Evolutionary conservation across 2,329 filamentous ascomycete species (phyloP).

Genomic region (Fusarium secorum): DNA sequence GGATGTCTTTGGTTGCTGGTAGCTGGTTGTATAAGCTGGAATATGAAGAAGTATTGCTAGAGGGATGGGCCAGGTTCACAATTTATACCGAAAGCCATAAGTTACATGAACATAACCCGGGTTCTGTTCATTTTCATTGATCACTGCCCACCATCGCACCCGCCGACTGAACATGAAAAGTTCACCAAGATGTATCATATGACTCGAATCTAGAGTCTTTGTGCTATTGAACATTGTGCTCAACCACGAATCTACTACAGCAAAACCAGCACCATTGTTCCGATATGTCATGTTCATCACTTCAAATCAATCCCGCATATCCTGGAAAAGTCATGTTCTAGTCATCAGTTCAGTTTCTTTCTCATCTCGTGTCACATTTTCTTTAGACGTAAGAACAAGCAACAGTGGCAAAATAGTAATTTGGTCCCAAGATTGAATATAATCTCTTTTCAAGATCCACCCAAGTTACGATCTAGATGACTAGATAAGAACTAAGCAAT

Average conservation of each 20-base stretch:
- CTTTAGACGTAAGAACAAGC: accelerated
- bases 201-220: background rate
- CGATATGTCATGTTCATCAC: background rate
- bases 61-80: too few relatives aligned
- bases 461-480: accelerated
- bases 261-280: background rate
- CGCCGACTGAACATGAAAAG: accelerated
- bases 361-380: accelerated
- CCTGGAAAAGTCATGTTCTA: background rate
- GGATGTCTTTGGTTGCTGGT: too few relatives aligned
- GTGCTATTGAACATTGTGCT: background rate
- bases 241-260: background rate
- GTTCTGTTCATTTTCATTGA: background rate
- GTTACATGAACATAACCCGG: background rate
- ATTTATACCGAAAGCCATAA: background rate
- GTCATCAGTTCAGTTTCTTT: background rate
- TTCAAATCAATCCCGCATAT: accelerated
- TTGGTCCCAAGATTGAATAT: background rate
- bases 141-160: accelerated
- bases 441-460: accelerated
- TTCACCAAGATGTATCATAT: accelerated
- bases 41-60: accelerated
- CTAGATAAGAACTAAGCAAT: too few relatives aligned
- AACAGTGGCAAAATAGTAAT: background rate
- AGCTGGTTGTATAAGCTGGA: background rate